Base-by-base conservation (phyloP, 2,329 filamentous ascomycete genomes). In the Blumeria graminis region DNA sequence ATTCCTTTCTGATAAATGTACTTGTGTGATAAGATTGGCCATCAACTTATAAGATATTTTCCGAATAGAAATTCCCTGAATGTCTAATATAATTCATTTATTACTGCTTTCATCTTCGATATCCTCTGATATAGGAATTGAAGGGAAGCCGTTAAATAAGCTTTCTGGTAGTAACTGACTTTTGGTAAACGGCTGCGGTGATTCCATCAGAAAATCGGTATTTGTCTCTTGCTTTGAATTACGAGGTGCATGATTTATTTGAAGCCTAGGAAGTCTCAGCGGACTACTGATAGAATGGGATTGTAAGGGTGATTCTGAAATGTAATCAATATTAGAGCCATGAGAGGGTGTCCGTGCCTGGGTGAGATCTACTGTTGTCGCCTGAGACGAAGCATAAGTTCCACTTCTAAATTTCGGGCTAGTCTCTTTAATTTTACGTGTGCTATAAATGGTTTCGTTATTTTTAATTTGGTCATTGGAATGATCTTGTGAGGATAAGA, bases 81-180 rank as follows among this genome's bases (percentile, higher is more conserved):
- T 28, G 22, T 28, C 22, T 28, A 4, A 28, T 28, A 28, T 28
- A 28, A 28, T 28, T 28, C 22, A 28, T 28, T 28, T 28, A 28
- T 28, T 28, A 28, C 22, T 4, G 4, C 22, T 4, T 28, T 28
- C 22, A 28, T 28, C 22, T 28, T 28, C 22, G 22, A 28, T 28
- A 28, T 28, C 22, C 22, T 28, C 22, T 28, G 53, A 28, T 39
- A 10, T 13, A 46, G 54, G 54, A 16, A 55, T 35, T 16, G 68
- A 65, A 34, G 68, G 63, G 59, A 65, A 67, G 33, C 71, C 69
- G 38, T 69, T 65, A 55, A 72, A 57, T 46, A 74, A 58, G 59
- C 71, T 73, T 22, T 74, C 71, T 10, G 76, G 71, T 57, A 79
- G 65, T 67, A 76, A 71, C 64, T 77, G 75, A 59, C 74, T 77